Evolutionary conservation across 176 grass and related monocot genomes (phyloP), one percentile per base, ranked within the genome.

Genomic region (Puccinellia tenuiflora): DNA sequence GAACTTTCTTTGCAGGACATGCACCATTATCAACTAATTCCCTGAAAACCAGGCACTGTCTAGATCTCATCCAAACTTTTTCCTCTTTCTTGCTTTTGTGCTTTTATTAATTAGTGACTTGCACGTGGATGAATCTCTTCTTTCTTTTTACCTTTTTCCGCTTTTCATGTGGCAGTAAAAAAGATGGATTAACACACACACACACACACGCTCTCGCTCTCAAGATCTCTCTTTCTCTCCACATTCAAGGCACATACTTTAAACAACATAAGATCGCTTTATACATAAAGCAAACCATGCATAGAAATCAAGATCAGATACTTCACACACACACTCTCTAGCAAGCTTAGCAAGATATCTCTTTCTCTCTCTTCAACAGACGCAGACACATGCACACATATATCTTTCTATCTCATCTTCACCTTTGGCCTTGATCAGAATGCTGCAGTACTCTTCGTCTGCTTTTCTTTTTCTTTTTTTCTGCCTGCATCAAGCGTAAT

Each of bases 181-280:
- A 40, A 42, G 37, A 80, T 30, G 42, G 57, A 79, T 51, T 18
- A 50, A 66, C 47, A 55, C 31, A n/a, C n/a, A n/a, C n/a, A n/a
- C n/a, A n/a, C n/a, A n/a, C n/a, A n/a, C n/a, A n/a, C 46, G 9
- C 79, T 1, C 33, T 20, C 54, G 15, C 6, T 50, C 76, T 3
- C 24, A n/a, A n/a, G n/a, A n/a, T 6, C 28, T 25, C 51, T 18
- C 54, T 4, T 22, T 4, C 13, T 20, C 17, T n/a, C 76, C 57
- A 43, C 56, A 47, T 33, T 34, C 59, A 59, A 50, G 51, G 79
- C 79, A 82, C 22, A 71, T 20, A 15, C 51, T 82, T 82, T 82
- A 45, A 56, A 73, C 67, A 72, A 42, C 65, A 57, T 43, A 70
- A 42, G 21, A 42, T 15, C 67, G 16, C 66, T 71, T 57, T 45